These are phyloP conservation scores for Quillaja saponaria DNA, from an alignment of 306 rosid species.

Conservation along the genomic window DNA sequence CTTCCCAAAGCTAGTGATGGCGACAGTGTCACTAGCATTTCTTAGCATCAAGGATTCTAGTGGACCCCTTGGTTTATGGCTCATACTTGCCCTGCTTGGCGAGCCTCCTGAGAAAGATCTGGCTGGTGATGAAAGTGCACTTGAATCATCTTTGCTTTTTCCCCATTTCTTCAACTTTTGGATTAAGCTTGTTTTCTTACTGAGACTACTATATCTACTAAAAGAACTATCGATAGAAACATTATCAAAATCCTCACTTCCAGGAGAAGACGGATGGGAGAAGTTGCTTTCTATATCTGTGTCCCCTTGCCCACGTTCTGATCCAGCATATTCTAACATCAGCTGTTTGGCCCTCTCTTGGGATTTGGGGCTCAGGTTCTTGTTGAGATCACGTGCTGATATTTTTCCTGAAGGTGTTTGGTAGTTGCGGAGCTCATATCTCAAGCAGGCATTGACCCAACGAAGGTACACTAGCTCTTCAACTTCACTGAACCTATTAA, in stretches of 20 bases:
- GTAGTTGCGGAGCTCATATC: constrained; percentile 80
- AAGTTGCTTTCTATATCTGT: constrained; percentile 92
- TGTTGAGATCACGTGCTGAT: constrained; percentile 86
- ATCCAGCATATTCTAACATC: constrained; percentile 90
- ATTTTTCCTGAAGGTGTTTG: constrained; percentile 68
- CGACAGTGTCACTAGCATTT: constrained; percentile 68
- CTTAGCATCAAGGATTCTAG: constrained; percentile 83
- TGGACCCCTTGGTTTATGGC: constrained; percentile 66
- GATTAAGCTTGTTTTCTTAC: constrained; percentile 75
- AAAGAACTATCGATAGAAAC: constrained; percentile 76
- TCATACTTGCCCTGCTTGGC: constrained; percentile 71
- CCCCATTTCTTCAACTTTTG: constrained; percentile 92
- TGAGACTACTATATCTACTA: constrained; percentile 64
- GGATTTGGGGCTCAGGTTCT: constrained; percentile 81
- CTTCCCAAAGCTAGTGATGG: constrained; percentile 83
- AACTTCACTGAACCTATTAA: constrained; percentile 87
- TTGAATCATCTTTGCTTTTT: constrained; percentile 71
- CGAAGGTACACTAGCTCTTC: constrained; percentile 98
- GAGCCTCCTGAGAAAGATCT: constrained; percentile 72
- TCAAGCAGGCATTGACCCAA: constrained; percentile 96
- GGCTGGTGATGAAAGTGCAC: constrained; percentile 62
- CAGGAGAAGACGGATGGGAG: constrained; percentile 97
- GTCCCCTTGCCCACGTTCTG: constrained; percentile 95
- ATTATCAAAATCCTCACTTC: constrained; percentile 97
- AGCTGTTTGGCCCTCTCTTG: constrained; percentile 85